Percentiles rank a stretch among this genome's conserved stretches.
phyloP scores from a whole-genome alignment of 768 basidiomycete species.

The Tricholoma sp. region DNA sequence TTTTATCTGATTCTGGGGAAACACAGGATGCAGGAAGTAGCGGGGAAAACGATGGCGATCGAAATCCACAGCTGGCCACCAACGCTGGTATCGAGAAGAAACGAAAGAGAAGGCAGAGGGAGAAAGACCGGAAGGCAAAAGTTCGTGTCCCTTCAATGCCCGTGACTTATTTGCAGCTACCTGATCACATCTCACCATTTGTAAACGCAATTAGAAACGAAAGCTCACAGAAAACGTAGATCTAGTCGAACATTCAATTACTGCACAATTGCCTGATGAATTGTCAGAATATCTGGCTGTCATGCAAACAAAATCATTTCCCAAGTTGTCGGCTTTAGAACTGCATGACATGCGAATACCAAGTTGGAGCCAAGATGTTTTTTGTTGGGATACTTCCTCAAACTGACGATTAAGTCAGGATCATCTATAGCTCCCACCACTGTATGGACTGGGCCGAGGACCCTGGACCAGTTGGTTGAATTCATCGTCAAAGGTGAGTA shows the following conservation, averaged over 20 bases:
- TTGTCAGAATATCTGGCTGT: slow-evolving; percentile 60
- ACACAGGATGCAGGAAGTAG: slow-evolving; percentile 35
- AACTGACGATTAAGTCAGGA: slow-evolving; percentile 57
- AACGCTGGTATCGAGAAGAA: slow-evolving; percentile 45
- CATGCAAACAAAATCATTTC: slow-evolving; percentile 66
- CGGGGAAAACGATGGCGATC: slow-evolving; percentile 24
- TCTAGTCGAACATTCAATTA: slow-evolving; percentile 40
- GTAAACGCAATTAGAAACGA: slow-evolving; percentile 45
- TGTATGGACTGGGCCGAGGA: slow-evolving; percentile 64
- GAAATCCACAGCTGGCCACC: slow-evolving; percentile 10
- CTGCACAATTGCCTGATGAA: slow-evolving; percentile 49
- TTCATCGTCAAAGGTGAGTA: slow-evolving; percentile 71
- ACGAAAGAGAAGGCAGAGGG: slow-evolving; percentile 67
- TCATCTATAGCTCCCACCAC: slow-evolving; percentile 72
- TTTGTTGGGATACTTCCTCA: slow-evolving; percentile 29
- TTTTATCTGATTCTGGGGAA: slow-evolving; percentile 29
- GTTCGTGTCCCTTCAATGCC: slow-evolving; percentile 27
- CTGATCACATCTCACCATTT: slow-evolving; percentile 1
- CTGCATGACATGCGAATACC: slow-evolving; percentile 74
- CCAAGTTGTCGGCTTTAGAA: slow-evolving; percentile 70
- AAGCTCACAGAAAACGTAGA: slow-evolving; percentile 48
- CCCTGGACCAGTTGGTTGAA: slow-evolving; percentile 62
- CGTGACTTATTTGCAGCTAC: background rate
- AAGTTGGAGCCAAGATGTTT: slow-evolving; percentile 40
- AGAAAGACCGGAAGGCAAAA: slow-evolving; percentile 71